Percentiles rank a stretch among this genome's conserved stretches.
Evolutionary conservation across 2,329 filamentous ascomycete species (phyloP).

Genomic region (Penicillium rolfsii): DNA sequence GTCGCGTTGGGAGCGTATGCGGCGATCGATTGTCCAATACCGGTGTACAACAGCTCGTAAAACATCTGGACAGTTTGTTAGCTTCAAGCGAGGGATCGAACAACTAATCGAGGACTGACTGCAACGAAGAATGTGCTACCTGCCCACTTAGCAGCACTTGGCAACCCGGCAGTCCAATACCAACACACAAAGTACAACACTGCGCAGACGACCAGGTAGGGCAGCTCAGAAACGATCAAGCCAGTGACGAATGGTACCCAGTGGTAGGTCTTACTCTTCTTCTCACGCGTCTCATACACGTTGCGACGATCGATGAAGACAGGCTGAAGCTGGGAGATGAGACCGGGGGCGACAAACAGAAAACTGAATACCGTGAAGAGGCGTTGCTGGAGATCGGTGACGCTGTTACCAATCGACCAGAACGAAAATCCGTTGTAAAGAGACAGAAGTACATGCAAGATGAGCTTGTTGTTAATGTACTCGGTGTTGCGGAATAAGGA

Average conservation of each 20-base stretch:
- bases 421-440: slow-evolving; percentile 61
- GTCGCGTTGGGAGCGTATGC: slow-evolving; percentile 9
- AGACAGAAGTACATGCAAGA: slow-evolving; percentile 56
- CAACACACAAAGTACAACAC: slow-evolving; percentile 71
- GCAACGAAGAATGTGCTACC: slow-evolving; percentile 25
- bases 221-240: slow-evolving; percentile 70
- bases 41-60: slow-evolving; percentile 8
- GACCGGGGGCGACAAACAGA: slow-evolving; percentile 55
- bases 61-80: slow-evolving; percentile 11
- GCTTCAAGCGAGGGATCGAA: slow-evolving; percentile 10
- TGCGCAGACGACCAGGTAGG: slow-evolving; percentile 64
- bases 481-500: slow-evolving; percentile 68
- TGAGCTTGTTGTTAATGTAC: slow-evolving; percentile 67
- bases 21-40: slow-evolving; percentile 7
- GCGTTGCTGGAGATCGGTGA: slow-evolving; percentile 68
- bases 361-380: slow-evolving; percentile 67
- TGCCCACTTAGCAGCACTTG: neutral
- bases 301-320: slow-evolving; percentile 70
- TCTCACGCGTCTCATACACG: slow-evolving; percentile 68
- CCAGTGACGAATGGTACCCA: slow-evolving; percentile 73
- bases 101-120: slow-evolving; percentile 8
- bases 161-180: slow-evolving; percentile 62
- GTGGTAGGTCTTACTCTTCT: slow-evolving; percentile 71
- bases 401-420: slow-evolving; percentile 66
- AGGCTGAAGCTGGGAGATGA: slow-evolving; percentile 61